These are phyloP conservation scores for Alternaria brassicicola DNA, from an alignment of 2,329 filamentous ascomycete genomes.

Conservation along the genomic window DNA sequence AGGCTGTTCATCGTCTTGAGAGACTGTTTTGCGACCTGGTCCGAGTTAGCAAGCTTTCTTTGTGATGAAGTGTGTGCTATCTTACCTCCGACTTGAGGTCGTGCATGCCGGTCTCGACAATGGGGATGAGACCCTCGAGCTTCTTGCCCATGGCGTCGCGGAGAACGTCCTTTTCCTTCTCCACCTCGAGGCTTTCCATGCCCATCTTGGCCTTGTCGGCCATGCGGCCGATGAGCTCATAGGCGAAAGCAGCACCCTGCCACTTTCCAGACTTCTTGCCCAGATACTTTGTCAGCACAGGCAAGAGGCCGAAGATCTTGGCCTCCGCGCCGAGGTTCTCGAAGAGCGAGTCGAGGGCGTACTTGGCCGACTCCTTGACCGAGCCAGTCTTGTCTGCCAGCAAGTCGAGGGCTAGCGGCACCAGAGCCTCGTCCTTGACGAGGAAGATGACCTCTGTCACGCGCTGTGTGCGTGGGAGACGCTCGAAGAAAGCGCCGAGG, in stretches of 20 bases:
- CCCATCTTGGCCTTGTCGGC: constrained; percentile 91
- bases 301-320: constrained; percentile 80
- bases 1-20: constrained; percentile 89
- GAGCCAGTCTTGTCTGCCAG: constrained; percentile 88
- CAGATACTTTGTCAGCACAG: constrained; percentile 76
- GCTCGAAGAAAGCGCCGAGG: constrained; percentile 90
- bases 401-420: constrained; percentile 78
- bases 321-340: constrained; percentile 79
- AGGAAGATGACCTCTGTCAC: constrained; percentile 82
- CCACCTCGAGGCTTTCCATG: constrained; percentile 82
- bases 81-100: constrained; percentile 80
- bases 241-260: constrained; percentile 92
- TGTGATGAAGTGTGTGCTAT: constrained; percentile 48
- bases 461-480: constrained; percentile 77
- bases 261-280: constrained; percentile 88
- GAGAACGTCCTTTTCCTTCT: constrained; percentile 84
- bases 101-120: constrained; percentile 93
- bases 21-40: constrained; percentile 75
- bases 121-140: constrained; percentile 83
- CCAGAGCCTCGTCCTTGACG: constrained; percentile 76
- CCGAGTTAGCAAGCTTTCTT: constrained; percentile 17
- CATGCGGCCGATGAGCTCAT: constrained; percentile 86
- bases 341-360: constrained; percentile 90
- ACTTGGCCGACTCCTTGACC: constrained; percentile 90
- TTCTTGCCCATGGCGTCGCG: constrained; percentile 89